A percentile compares a stretch with the other conserved stretches of the same genome.
phyloP scores from a whole-genome alignment of 495 filamentous ascomycete species.

The Venustampulla echinocandica region DNA sequence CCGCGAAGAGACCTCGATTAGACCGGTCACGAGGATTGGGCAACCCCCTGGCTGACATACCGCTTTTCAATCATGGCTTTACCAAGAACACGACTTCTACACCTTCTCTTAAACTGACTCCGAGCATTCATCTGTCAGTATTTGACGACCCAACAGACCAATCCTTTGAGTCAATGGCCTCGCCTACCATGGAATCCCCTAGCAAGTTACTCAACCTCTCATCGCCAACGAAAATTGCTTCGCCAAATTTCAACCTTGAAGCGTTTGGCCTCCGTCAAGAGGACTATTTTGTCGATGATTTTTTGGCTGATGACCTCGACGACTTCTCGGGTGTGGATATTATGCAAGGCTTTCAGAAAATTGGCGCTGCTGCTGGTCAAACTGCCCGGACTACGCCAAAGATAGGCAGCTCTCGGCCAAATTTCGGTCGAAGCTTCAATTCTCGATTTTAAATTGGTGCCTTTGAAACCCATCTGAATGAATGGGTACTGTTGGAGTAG shows the following conservation, averaged over 20 bases:
- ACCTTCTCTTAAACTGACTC: constrained; percentile 35
- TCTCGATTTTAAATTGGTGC: constrained; percentile 16
- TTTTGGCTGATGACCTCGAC: constrained; percentile 46
- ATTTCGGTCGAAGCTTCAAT: constrained; percentile 19
- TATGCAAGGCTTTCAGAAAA: constrained; percentile 82
- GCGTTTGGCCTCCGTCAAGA: constrained; percentile 27
- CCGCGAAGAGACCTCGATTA: constrained; percentile 51
- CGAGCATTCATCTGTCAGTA: constrained; percentile 22
- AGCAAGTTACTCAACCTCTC: constrained; percentile 36
- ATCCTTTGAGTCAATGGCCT: constrained; percentile 24
- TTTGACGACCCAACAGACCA: constrained; percentile 24
- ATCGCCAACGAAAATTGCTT: constrained; percentile 47
- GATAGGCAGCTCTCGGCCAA: constrained; percentile 10
- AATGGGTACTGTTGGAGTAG: not conserved
- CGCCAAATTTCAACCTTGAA: constrained; percentile 13
- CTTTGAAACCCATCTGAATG: not conserved
- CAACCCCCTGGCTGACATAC: constrained; percentile 60
- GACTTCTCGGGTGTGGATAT: constrained; percentile 72
- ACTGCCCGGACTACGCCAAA: not conserved
- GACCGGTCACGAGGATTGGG: constrained; percentile 51
- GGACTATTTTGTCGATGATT: constrained; percentile 44
- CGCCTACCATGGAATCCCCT: constrained; percentile 32
- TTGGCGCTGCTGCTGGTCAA: constrained; percentile 38
- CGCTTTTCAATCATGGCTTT: constrained; percentile 40
- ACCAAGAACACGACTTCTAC: constrained; percentile 41